phyloP scores from a whole-genome alignment of 306 rosid genomes.

The Begonia fuchsioides region DNA sequence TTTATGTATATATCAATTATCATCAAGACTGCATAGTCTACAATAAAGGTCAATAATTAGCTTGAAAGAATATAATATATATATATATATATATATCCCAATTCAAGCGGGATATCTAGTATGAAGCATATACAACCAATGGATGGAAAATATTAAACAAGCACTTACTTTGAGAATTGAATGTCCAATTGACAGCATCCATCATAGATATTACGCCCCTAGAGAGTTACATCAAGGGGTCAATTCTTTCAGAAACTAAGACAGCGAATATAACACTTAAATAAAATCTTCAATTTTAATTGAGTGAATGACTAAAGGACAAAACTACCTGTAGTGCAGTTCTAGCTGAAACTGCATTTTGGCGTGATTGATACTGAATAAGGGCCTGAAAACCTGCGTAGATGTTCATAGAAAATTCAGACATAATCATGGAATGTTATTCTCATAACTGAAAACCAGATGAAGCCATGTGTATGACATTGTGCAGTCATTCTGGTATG shows the following conservation, averaged over 20 bases:
- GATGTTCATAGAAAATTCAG: slow-evolving; percentile 12
- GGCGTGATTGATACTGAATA: slow-evolving; percentile 73
- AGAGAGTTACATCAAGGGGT: slow-evolving; percentile 13
- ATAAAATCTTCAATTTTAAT: slow-evolving; percentile 7
- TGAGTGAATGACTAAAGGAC: slow-evolving; percentile 4
- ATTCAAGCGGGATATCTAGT: too few species aligned
- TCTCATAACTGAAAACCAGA: not conserved
- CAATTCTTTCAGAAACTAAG: slow-evolving; percentile 12
- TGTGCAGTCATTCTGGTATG: too few species aligned
- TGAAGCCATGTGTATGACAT: not conserved
- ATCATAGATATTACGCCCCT: slow-evolving; percentile 98
- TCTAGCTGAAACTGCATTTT: slow-evolving; percentile 77
- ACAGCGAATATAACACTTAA: slow-evolving; percentile 12
- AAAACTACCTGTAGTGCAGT: slow-evolving; percentile 71
- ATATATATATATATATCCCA: too few species aligned
- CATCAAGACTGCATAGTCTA: too few species aligned
- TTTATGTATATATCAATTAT: too few species aligned
- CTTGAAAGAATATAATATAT: too few species aligned
- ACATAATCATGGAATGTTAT: not conserved
- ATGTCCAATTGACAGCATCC: slow-evolving; percentile 98
- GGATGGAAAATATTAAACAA: slow-evolving; percentile 6
- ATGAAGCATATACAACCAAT: too few species aligned
- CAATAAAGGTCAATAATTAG: too few species aligned
- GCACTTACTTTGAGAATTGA: slow-evolving; percentile 92
- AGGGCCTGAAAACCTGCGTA: slow-evolving; percentile 93